phyloP scores from a whole-genome alignment of 1,284 basidiomycete species.

The Trichosporon coremiiforme region DNA sequence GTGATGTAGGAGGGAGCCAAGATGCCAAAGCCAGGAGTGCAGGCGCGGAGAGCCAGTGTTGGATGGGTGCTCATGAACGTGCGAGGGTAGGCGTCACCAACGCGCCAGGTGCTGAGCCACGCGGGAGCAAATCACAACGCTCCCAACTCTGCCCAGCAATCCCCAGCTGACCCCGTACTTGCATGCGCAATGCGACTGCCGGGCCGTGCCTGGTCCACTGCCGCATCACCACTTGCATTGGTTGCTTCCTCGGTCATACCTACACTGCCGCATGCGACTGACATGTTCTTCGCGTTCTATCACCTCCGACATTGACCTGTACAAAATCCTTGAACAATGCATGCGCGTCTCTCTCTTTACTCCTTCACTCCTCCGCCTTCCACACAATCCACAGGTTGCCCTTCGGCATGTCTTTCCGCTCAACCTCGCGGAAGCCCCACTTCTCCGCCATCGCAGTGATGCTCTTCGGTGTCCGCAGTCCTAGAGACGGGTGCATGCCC shows the following conservation, averaged over 20 bases:
- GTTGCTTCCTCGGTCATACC: background rate
- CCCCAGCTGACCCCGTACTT: background rate
- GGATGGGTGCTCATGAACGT: conserved; percentile 22
- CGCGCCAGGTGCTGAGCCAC: background rate
- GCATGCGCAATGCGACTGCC: background rate
- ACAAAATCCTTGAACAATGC: background rate
- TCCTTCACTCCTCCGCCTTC: conserved; percentile 25
- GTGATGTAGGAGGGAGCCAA: background rate
- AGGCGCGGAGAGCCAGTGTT: background rate
- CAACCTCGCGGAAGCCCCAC: conserved; percentile 44
- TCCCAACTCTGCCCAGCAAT: background rate
- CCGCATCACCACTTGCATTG: background rate
- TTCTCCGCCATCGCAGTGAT: conserved; percentile 37
- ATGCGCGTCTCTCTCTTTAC: background rate
- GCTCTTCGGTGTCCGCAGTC: conserved; percentile 38
- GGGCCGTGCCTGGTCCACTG: background rate
- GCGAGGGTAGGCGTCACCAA: conserved; percentile 18
- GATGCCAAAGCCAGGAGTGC: background rate
- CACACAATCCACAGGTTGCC: conserved; percentile 52
- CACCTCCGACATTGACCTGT: background rate
- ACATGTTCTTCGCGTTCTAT: background rate
- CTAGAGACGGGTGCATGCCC: conserved; percentile 35
- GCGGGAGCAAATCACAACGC: conserved; percentile 21
- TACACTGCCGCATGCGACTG: background rate
- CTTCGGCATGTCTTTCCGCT: conserved; percentile 41